Base-by-base conservation (phyloP, 2,329 filamentous ascomycete genomes). In the Neoarthrinium moseri region DNA sequence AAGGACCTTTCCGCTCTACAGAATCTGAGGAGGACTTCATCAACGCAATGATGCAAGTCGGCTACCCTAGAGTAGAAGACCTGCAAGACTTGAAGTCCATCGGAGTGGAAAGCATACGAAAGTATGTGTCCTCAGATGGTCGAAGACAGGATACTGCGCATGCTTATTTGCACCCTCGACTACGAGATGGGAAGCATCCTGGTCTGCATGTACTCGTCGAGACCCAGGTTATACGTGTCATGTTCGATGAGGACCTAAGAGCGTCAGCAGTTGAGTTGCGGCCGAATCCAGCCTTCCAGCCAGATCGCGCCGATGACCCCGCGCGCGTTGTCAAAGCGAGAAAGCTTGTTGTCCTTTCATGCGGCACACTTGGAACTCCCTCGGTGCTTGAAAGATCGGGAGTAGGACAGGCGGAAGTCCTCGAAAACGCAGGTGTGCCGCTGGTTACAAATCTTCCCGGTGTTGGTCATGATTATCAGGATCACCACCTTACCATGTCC, bases 121-220 rank as follows among this genome's bases (percentile, higher is more conserved):
- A 53, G 4, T 58, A 53, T 26, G 40, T 57, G 5, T 37, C 22
- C 13, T 66, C 63, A 0, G 68, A 76, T 23, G 75, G 75, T 8
- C 62, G 62, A 36, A 69, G 77, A 27, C 75, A 78, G 54, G 77
- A 81, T 52, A 63, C 74, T 4, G 77, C 77, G 1, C 71, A 74
- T 51, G 57, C 61, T 17, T 80, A 76, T 48, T 51, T 81, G 4
- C 77, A 80, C 49, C 75, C 76, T 1, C 68, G 72, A 26, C 59
- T 80, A 0, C 61, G 73, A 44, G 66, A 68, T 45, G 56, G 46
- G 3, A 57, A 70, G 13, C 68, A 77, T 43, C 67, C 71, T 0
- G 78, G 79, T 40, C 65, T 83, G 2, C 72, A 80, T 42, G 69
- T 82, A 5, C 60, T 81, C 6, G 64, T 73, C 0, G 70, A 81